phyloP scores from a whole-genome alignment of 2,329 filamentous ascomycete species.

The Stachybotrys chartarum region DNA sequence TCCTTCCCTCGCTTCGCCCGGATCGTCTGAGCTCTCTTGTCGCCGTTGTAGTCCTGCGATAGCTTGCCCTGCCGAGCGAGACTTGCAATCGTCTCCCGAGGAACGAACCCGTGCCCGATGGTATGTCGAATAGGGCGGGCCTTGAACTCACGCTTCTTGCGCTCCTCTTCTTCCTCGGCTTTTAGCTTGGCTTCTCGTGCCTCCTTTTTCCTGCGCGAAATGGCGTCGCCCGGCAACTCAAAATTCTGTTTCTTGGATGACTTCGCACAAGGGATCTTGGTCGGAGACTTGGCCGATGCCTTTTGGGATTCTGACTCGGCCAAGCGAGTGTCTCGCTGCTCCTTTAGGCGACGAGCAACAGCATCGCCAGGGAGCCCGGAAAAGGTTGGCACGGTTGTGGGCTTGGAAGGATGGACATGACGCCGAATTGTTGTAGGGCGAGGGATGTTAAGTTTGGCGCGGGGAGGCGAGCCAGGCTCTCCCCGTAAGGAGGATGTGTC shows the following conservation, averaged over 20 bases:
- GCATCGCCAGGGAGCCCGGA: conserved; percentile 54
- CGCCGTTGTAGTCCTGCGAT: conserved; percentile 17
- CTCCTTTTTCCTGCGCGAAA: conserved; percentile 48
- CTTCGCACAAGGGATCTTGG: conserved; percentile 43
- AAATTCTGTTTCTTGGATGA: conserved; percentile 48
- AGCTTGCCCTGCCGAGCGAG: conserved; percentile 43
- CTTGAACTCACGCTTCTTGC: conserved; percentile 56
- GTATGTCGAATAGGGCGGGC: conserved; percentile 47
- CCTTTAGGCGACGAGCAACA: conserved; percentile 48
- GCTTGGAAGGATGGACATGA: conserved; percentile 42
- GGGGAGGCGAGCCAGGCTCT: not conserved
- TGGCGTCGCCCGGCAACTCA: conserved; percentile 56
- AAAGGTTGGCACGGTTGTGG: conserved; percentile 47
- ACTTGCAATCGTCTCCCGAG: conserved; percentile 52
- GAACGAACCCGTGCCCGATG: conserved; percentile 30
- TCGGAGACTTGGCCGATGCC: conserved; percentile 25
- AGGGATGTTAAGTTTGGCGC: conserved; percentile 9
- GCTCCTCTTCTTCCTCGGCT: conserved; percentile 53
- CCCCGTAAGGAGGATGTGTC: not conserved
- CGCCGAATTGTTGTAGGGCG: conserved; percentile 22
- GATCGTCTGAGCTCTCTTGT: conserved; percentile 2
- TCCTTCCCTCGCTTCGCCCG: not conserved
- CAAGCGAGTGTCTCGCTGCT: conserved; percentile 50
- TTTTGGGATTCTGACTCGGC: conserved; percentile 27
- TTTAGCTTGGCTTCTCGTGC: conserved; percentile 47